Base-by-base conservation (phyloP, 164 flowering plant genomes). In the Taxillus chinensis region DNA sequence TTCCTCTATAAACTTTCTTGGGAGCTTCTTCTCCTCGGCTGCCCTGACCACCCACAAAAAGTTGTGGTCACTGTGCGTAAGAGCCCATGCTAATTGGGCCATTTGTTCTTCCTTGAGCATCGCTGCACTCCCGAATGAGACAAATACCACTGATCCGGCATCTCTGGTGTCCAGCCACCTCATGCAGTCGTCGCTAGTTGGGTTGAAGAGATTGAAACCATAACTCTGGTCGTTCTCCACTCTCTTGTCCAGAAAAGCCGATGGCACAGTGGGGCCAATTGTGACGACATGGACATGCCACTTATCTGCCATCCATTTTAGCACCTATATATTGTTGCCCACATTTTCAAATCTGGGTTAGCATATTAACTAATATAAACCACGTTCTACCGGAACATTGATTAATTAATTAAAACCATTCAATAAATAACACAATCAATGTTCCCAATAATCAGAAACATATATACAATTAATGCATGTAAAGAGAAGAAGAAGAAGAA, bases 21-120 rank as follows among this genome's bases (percentile, higher is more conserved):
- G 73, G n/a, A 70, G 66, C 13, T 65, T 70, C 8, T 14, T 51
- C 49, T 59, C 55, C 39, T 70, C 62, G 2, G 59, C 15, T 50
- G 57, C 48, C 45, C 46, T 70, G 38, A 70, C 73, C 57, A 65
- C 73, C 73, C 69, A 70, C 50, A 70, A 57, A 50, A 65, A 70
- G 59, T 39, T 41, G n/a, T 42, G 48, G 43, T n/a, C 17, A 27
- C 40, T 61, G 5, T 42, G 53, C 55, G 39, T 40, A 7, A 70
- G 48, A 39, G 54, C 65, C 56, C 41, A 12, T 1, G 66, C 73
- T 55, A 70, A 3, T 41, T 66, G 64, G 17, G 13, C 42, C 46
- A 41, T 65, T 10, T 70, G 62, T 10, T 65, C 37, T 52, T 27
- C 39, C 16, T 7, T 51, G 10, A 70, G 38, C 38, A 15, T 57